phyloP scores from a whole-genome alignment of 768 basidiomycete species.

The Agaricus sinodeliciosus region DNA sequence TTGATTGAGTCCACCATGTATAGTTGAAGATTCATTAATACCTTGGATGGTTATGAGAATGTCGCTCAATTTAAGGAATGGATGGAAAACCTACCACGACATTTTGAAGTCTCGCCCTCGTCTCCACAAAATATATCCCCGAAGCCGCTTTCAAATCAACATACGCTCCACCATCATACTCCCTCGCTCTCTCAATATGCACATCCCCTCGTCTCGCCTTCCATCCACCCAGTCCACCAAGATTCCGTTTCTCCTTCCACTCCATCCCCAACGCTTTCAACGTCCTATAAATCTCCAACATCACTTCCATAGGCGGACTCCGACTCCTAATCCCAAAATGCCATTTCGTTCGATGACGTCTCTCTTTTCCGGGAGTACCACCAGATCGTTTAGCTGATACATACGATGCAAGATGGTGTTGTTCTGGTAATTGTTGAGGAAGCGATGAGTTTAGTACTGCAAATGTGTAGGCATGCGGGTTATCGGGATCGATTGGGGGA shows the following conservation, averaged over 20 bases:
- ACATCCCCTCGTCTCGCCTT: conserved; percentile 26
- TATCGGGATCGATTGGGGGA: conserved; percentile 11
- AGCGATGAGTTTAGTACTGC: conserved; percentile 88
- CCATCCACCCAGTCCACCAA: conserved; percentile 65
- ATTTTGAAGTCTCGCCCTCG: conserved; percentile 81
- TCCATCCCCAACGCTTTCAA: conserved; percentile 90
- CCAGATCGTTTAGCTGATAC: conserved; percentile 46
- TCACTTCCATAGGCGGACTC: conserved; percentile 97
- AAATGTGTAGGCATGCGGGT: conserved; percentile 20
- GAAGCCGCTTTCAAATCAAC: conserved; percentile 67
- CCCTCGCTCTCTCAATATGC: conserved; percentile 55
- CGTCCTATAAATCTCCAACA: conserved; percentile 96
- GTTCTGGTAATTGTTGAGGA: conserved; percentile 53
- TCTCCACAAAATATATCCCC: conserved; percentile 90
- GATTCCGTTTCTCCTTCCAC: conserved; percentile 87
- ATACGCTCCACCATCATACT: conserved; percentile 51
- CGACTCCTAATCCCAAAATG: conserved; percentile 96
- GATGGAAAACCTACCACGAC: conserved; percentile 82
- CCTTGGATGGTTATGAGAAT: conserved; percentile 32
- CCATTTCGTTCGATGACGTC: conserved; percentile 83
- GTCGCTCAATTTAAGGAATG: too few species aligned
- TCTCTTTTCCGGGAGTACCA: conserved; percentile 44
- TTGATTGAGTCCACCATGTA: conserved; percentile 96
- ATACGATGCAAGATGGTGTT: conserved; percentile 67
- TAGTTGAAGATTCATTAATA: conserved; percentile 95